A percentile compares a stretch with the other conserved stretches of the same genome.
Conservation (phyloP, 345 rosid genomes). For the Corymbia maculata region DNA sequence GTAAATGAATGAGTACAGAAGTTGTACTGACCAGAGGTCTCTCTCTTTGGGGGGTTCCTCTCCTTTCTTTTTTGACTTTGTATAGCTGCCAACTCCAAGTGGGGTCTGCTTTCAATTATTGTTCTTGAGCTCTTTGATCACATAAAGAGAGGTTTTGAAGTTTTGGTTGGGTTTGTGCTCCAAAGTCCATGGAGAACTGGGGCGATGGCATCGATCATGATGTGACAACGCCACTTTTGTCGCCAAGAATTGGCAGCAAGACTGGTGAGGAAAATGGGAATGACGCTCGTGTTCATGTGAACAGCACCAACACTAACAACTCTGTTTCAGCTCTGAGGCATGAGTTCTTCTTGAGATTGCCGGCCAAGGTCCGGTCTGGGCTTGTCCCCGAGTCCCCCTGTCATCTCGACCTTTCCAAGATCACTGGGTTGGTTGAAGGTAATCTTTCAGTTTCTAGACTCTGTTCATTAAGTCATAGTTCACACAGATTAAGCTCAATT, state of each 20-base stretch:
- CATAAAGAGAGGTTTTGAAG: background rate
- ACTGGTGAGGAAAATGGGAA: background rate
- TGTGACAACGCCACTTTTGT: background rate
- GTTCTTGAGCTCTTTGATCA: background rate
- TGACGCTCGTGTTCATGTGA: background rate
- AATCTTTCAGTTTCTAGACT: background rate
- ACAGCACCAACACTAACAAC: background rate
- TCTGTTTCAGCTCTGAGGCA: background rate
- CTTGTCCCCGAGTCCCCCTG: conserved; percentile 23
- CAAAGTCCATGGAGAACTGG: background rate
- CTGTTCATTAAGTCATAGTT: background rate
- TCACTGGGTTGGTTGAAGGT: conserved; percentile 16
- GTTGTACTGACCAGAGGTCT: background rate
- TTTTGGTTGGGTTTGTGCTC: background rate
- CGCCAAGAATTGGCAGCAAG: background rate
- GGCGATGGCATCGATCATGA: background rate
- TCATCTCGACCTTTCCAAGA: conserved; percentile 12
- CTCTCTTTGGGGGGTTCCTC: background rate
- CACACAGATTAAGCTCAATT: background rate
- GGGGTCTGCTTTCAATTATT: background rate
- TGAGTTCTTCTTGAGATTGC: conserved; percentile 21
- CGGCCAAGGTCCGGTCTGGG: conserved; percentile 17
- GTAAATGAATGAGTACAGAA: background rate
- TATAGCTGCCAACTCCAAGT: background rate
- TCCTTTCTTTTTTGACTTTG: background rate